These are phyloP conservation scores for Ajuga reptans DNA, from an alignment of 305 asterid species.

Conservation along the genomic window DNA sequence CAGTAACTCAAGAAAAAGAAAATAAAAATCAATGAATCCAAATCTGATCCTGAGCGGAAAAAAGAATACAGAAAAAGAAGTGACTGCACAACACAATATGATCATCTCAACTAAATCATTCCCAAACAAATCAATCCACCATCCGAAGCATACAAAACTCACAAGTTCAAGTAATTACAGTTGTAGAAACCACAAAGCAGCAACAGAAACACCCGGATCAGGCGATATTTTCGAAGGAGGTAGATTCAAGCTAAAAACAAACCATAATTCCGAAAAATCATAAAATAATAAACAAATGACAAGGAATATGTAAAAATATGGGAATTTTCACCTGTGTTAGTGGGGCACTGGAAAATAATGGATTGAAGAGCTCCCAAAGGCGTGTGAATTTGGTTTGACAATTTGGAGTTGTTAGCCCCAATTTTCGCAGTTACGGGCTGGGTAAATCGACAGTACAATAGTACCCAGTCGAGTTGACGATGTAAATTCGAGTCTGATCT, in stretches of 20 bases:
- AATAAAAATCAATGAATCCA: neutral
- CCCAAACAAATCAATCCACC: neutral
- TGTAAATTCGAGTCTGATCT: neutral
- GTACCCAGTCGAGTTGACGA: neutral
- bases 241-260: neutral
- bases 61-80: neutral
- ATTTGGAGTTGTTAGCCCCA: conserved; percentile 3
- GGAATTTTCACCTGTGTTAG: neutral
- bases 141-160: neutral
- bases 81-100: conserved; percentile 1
- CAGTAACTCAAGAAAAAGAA: neutral
- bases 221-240: neutral
- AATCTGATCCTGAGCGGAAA: neutral
- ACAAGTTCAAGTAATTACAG: neutral
- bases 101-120: conserved; percentile 20
- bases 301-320: neutral
- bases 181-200: neutral
- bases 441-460: neutral
- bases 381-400: neutral
- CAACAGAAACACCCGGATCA: conserved; percentile 16
- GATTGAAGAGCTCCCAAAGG: neutral
- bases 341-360: neutral
- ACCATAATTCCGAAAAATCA: neutral
- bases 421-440: neutral
- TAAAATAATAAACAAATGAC: neutral